phyloP scores from a whole-genome alignment of 2,329 filamentous ascomycete genomes.

The Epichloe glyceriae region DNA sequence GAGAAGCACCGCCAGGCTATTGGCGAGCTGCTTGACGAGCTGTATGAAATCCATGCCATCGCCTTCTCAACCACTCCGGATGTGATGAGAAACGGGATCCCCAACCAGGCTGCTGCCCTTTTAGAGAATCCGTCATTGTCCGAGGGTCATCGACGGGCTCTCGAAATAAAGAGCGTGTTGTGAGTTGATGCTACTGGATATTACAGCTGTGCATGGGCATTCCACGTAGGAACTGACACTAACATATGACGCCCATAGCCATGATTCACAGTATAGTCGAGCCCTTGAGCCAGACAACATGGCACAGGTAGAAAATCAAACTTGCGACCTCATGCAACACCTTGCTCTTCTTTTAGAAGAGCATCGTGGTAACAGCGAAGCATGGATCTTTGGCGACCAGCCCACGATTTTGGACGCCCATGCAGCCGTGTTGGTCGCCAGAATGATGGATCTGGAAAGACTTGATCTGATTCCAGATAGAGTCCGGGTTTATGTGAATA shows the following conservation, averaged over 20 bases:
- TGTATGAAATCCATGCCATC: constrained; percentile 16
- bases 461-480: constrained; percentile 12
- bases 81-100: constrained; percentile 13
- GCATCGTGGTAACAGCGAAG: constrained; percentile 5
- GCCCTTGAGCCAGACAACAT: constrained; percentile 15
- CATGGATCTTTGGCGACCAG: constrained; percentile 16
- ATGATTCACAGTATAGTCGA: constrained; percentile 13
- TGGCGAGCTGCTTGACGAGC: constrained; percentile 12
- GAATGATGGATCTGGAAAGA: constrained; percentile 14
- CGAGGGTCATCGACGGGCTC: constrained; percentile 14
- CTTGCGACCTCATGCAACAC: constrained; percentile 12
- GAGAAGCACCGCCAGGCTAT: constrained; percentile 12
- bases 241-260: constrained; percentile 9
- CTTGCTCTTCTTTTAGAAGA: constrained; percentile 9
- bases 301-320: constrained; percentile 11
- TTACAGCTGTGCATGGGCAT: no score
- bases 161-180: constrained; percentile 20
- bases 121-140: constrained; percentile 16
- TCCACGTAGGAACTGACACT: not conserved
- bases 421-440: constrained; percentile 10
- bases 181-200: constrained; percentile 9
- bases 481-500: constrained; percentile 10
- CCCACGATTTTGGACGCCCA: constrained; percentile 20
- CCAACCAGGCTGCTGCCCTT: constrained; percentile 16
- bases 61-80: constrained; percentile 13